Conservation (phyloP, 768 basidiomycete genomes). For the Serendipita indica region DNA sequence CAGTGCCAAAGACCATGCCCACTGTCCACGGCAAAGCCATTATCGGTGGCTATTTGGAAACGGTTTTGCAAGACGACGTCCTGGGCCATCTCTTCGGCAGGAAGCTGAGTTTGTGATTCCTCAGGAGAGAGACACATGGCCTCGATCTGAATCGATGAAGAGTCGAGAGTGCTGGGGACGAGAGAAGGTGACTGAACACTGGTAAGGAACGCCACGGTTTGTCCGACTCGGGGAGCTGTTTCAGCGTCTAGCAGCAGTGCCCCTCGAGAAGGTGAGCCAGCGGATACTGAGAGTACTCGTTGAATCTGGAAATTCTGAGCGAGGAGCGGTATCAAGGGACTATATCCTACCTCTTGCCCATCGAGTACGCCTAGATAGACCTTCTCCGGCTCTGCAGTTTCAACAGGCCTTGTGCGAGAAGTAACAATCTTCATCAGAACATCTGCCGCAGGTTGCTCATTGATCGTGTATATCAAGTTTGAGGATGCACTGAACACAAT, state of each 20-base stretch:
- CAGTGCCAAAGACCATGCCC: not conserved
- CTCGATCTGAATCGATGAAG: not conserved
- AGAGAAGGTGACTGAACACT: not conserved
- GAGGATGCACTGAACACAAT: not conserved
- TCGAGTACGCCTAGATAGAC: not conserved
- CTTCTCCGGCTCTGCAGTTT: not conserved
- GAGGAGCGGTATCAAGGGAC: not conserved
- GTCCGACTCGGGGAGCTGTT: not conserved
- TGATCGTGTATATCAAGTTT: slow-evolving; percentile 1
- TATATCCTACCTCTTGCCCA: not conserved
- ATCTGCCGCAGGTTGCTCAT: not conserved
- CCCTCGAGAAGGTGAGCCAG: slow-evolving; percentile 4
- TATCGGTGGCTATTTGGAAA: not conserved
- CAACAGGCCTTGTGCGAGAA: too few species aligned
- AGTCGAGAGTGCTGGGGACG: not conserved
- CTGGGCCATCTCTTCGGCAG: not conserved
- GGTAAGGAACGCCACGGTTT: not conserved
- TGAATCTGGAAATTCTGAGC: not conserved
- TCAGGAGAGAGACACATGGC: not conserved
- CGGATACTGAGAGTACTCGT: not conserved
- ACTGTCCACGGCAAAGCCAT: not conserved
- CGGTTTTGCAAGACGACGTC: not conserved
- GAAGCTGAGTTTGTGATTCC: not conserved
- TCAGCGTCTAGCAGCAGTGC: slow-evolving; percentile 7
- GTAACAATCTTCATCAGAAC: not conserved